phyloP scores from a whole-genome alignment of 352 stramenopile species.

The Peronospora farinosa region DNA sequence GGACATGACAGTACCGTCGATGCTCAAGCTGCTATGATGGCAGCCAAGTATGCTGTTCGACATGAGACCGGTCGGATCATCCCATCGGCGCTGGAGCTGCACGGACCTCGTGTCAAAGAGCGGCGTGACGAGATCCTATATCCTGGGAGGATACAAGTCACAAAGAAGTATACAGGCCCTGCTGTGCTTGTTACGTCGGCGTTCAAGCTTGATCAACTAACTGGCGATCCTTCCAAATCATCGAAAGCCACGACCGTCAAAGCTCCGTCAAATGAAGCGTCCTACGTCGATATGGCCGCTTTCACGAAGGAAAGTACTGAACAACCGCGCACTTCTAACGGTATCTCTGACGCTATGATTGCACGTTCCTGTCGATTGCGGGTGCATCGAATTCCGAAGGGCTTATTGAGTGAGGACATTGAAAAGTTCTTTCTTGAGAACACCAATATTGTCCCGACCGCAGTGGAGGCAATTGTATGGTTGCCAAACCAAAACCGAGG shows the following conservation, averaged over 20 bases:
- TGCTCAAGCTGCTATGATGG: constrained; percentile 81
- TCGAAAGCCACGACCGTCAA: constrained; percentile 8
- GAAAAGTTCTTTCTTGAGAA: constrained; percentile 63
- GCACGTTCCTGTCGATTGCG: constrained; percentile 61
- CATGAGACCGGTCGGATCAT: constrained; percentile 60
- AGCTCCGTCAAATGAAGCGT: constrained; percentile 25
- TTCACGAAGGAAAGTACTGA: constrained; percentile 3
- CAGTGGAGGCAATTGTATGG: constrained; percentile 64
- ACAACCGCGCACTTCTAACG: constrained; percentile 2
- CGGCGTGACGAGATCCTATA: background rate
- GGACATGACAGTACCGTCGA: constrained; percentile 84
- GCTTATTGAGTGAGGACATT: constrained; percentile 55
- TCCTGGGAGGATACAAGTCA: background rate
- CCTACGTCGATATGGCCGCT: constrained; percentile 29
- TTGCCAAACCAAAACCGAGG: constrained; percentile 59
- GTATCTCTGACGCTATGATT: constrained; percentile 30
- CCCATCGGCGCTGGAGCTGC: constrained; percentile 54
- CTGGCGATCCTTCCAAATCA: background rate
- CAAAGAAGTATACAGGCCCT: constrained; percentile 27
- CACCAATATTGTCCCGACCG: constrained; percentile 53
- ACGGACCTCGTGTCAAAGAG: constrained; percentile 33
- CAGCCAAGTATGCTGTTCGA: constrained; percentile 67
- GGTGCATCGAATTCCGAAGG: constrained; percentile 69
- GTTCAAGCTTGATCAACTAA: constrained; percentile 26
- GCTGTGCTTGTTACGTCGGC: constrained; percentile 38